Evolutionary conservation across 306 rosid species (phyloP), one percentile per base, ranked within the genome.

Genomic region (Inga leiocalycina): DNA sequence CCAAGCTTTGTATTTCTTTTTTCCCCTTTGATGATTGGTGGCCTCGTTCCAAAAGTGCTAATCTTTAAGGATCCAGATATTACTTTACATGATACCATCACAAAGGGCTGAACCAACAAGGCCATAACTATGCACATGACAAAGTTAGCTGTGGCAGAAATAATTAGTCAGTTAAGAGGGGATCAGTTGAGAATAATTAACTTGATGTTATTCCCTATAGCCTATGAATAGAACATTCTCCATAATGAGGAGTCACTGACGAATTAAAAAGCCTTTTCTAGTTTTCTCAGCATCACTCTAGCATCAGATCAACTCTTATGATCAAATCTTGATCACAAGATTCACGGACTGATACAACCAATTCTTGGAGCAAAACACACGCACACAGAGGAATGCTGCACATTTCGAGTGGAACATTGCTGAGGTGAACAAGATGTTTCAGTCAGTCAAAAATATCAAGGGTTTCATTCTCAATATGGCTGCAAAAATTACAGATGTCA

Each of bases 21-120:
- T 32, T 49, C 64, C 48, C 35, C 17, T 64, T 77, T 71, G 67
- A 61, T 24, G 37, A 67, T 68, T 14, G n/a, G 68, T 67, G 19
- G 51, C 27, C 80, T 77, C 45, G 78, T 52, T 68, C 34, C 51
- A 77, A 75, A 59, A 54, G 74, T 70, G 24, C 65, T n/a, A n/a
- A 57, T 57, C 32, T 74, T 79, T 22, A 67, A 32, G 51, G 57
- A 67, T 77, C 61, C 71, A 79, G 14, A 49, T 44, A 30, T 79
- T 76, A 67, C 67, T 66, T 37, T 59, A 46, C 68, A 79, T 32
- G 7, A 81, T 30, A 76, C 22, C 8, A 71, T 75, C 37, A 80
- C 13, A 24, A 72, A 72, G 6, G 41, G 74, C 10, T 27, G 54
- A 22, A 67, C 54, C 69, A 59, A 71, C 45, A 76, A 69, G 74